Percentiles rank a stretch among this genome's conserved stretches.
phyloP scores from a whole-genome alignment of 768 basidiomycete genomes.

The Rubroboletus satanas region DNA sequence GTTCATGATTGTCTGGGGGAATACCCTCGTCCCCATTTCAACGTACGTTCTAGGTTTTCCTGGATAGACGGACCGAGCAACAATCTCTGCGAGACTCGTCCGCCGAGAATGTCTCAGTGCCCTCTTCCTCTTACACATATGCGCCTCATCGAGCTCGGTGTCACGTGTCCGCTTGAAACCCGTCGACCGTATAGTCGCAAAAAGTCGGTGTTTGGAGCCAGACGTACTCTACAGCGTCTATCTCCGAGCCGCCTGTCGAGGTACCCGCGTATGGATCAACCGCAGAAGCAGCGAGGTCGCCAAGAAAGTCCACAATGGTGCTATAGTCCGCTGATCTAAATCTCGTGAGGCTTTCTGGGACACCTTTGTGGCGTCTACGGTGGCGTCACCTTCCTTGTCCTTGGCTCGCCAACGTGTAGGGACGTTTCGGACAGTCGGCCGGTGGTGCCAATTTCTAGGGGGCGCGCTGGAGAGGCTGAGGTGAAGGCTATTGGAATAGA shows the following conservation, averaged over 20 bases:
- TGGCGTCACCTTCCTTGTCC: constrained; percentile 48
- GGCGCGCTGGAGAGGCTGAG: background rate
- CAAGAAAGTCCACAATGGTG: constrained; percentile 51
- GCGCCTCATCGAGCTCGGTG: constrained; percentile 5
- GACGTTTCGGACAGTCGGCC: constrained; percentile 54
- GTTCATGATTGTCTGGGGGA: no score
- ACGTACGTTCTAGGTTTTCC: no score
- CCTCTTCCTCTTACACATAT: background rate
- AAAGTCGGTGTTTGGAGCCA: constrained; percentile 18
- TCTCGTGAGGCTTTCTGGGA: constrained; percentile 40
- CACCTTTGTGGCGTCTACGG: constrained; percentile 31
- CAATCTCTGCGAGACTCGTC: constrained; percentile 17
- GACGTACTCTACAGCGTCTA: constrained; percentile 4
- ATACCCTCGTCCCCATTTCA: no score
- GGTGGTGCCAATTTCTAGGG: constrained; percentile 47
- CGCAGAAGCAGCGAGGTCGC: constrained; percentile 36
- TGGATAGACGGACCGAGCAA: no score
- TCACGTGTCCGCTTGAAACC: constrained; percentile 15
- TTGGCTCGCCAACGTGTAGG: constrained; percentile 45
- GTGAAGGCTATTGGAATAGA: background rate
- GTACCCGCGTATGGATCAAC: constrained; percentile 18
- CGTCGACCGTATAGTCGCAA: constrained; percentile 39
- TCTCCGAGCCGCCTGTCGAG: background rate
- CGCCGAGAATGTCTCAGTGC: constrained; percentile 44
- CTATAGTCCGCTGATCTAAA: constrained; percentile 53